A percentile compares a stretch with the other conserved stretches of the same genome.
Evolutionary conservation across 2,329 filamentous ascomycete genomes (phyloP).

Genomic region (Xylaria sp.): DNA sequence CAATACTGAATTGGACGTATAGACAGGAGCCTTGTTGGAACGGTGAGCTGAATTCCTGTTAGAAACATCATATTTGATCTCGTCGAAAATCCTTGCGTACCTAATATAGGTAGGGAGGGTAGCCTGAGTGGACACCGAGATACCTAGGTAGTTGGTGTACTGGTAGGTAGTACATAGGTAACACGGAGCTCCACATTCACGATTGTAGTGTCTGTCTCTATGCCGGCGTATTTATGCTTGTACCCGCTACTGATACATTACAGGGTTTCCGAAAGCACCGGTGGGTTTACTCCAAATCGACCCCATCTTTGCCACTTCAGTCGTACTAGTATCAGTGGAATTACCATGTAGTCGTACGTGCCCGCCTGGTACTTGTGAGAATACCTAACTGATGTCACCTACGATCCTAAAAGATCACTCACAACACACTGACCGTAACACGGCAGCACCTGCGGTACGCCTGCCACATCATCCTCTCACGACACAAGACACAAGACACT

Average conservation of each 20-base stretch:
- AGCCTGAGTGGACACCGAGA: neutral
- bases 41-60: neutral
- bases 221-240: too few species aligned
- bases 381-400: neutral
- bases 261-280: neutral
- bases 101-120: neutral
- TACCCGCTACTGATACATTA: too few species aligned
- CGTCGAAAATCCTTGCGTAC: neutral
- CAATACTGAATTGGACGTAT: too few species aligned
- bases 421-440: conserved; percentile 6
- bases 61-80: neutral
- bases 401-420: neutral
- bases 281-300: conserved; percentile 21
- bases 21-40: neutral
- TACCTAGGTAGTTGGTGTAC: too few species aligned
- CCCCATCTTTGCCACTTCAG: conserved; percentile 13
- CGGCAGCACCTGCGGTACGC: neutral
- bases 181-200: neutral
- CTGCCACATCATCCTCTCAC: conserved; percentile 8
- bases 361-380: too few species aligned
- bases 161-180: too few species aligned
- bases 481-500: neutral
- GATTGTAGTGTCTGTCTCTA: neutral
- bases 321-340: neutral
- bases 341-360: too few species aligned